Evolutionary conservation across 352 stramenopile genomes (phyloP), one percentile per base, ranked within the genome.

Genomic region (Thalassiosira mediterranea): DNA sequence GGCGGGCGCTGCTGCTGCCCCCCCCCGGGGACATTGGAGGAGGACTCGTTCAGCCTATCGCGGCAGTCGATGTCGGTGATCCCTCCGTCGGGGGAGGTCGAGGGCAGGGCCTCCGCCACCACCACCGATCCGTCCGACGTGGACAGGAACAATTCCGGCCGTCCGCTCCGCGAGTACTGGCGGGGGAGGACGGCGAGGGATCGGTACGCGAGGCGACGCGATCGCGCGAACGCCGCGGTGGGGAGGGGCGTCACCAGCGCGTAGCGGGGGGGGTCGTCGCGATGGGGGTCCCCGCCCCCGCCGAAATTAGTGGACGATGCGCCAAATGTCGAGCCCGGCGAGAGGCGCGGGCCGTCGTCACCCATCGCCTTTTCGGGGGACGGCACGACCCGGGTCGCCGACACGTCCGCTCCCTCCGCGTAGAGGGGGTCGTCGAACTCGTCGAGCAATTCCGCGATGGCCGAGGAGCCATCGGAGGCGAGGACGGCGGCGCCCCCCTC

Each of bases 131-230:
- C 90, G 66, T 96, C 91, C 15, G 90, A 95, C 11, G 95, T 97
- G 5, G 94, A 95, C 4, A 98, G 81, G n/a, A 98, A 91, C 4
- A 98, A 91, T 80, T 98, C 95, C 0, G 95, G 94, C 64, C 96
- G 94, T 51, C 93, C 90, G 17, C 88, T 96, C 29, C 95, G 94
- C 32, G 96, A 93, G 69, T 96, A 96, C 15, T 93, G 93, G 15
- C 95, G 90, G 57, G 96, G 88, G 0, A 98, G 73, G n/a, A 98
- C 94, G 0, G 94, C 95, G 91, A 98, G 81, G 28, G 79, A 62
- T 52, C 68, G 34, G 65, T 81, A 90, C 31, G 78, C 70, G 25
- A 79, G 79, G 66, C 87, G 66, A 29, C 76, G 72, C 44, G 61
- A 84, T 26, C 54, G 48, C 17, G 78, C 83, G 80, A 83, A 87